phyloP scores from a whole-genome alignment of 164 flowering plant species.

The Amborella trichopoda region DNA sequence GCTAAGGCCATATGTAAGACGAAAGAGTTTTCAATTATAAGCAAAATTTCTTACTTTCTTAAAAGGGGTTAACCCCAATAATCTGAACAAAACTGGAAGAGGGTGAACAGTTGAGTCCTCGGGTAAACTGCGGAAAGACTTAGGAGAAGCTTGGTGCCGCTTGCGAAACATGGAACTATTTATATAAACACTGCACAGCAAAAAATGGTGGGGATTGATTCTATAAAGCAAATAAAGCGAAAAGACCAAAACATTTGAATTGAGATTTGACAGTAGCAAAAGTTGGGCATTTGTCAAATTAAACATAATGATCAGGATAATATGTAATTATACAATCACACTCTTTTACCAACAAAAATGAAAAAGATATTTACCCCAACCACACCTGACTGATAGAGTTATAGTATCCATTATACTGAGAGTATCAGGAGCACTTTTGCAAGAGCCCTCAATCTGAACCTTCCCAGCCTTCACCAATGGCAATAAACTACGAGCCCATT shows the following conservation, averaged over 20 bases:
- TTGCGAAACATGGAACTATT: constrained; percentile 73
- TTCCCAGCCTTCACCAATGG: constrained; percentile 81
- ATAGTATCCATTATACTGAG: constrained; percentile 79
- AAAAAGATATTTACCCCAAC: constrained; percentile 2
- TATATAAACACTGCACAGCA: constrained; percentile 53
- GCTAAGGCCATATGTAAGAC: no score
- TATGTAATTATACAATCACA: no score
- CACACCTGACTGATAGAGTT: constrained; percentile 61
- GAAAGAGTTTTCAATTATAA: no score
- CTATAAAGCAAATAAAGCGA: neutral
- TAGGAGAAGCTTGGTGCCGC: constrained; percentile 47
- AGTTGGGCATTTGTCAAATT: no score
- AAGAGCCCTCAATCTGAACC: constrained; percentile 52
- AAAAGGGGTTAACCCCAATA: constrained; percentile 67
- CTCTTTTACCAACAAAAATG: no score
- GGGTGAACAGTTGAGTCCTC: constrained; percentile 76
- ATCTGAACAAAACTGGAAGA: constrained; percentile 68
- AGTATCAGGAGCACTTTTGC: constrained; percentile 59
- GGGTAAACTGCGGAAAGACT: constrained; percentile 28
- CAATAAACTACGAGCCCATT: constrained; percentile 87
- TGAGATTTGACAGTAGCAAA: no score
- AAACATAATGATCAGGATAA: no score
- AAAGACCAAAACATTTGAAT: neutral
- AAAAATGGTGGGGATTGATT: no score
- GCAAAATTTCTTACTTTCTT: constrained; percentile 80